These are phyloP conservation scores for Rhizopus delemar DNA, from an alignment of 371 early-diverging fungal species.

Conservation along the genomic window DNA sequence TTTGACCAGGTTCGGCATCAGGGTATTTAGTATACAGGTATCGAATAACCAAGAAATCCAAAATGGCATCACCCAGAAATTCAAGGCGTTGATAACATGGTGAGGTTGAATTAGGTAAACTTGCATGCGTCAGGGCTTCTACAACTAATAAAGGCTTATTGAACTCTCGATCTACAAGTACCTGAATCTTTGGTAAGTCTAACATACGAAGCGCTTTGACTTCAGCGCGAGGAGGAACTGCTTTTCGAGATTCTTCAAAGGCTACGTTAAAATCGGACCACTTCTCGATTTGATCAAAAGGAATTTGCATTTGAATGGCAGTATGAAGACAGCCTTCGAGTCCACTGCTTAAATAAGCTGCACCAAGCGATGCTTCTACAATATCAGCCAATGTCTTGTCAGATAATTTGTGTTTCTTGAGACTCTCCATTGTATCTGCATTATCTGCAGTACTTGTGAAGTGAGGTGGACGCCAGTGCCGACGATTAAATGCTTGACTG, in stretches of 20 bases:
- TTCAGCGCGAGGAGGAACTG: conserved; percentile 36
- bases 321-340: conserved; percentile 61
- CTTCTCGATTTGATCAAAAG: conserved; percentile 54
- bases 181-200: conserved; percentile 45
- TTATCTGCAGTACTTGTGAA: conserved; percentile 44
- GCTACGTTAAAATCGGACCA: conserved; percentile 56
- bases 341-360: conserved; percentile 68
- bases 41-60: conserved; percentile 79
- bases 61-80: conserved; percentile 92
- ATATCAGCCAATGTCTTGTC: conserved; percentile 90
- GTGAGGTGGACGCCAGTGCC: conserved; percentile 63
- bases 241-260: conserved; percentile 30
- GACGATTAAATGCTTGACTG: conserved; percentile 64
- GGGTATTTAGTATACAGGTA: conserved; percentile 68
- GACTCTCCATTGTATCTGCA: conserved; percentile 32
- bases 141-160: conserved; percentile 59
- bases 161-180: conserved; percentile 71
- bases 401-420: conserved; percentile 55
- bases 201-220: conserved; percentile 25
- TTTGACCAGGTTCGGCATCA: conserved; percentile 64
- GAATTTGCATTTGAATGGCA: conserved; percentile 59
- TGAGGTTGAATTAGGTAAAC: conserved; percentile 56
- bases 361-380: conserved; percentile 89
- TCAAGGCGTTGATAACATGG: conserved; percentile 91
- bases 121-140: conserved; percentile 90